phyloP scores from a whole-genome alignment of 176 grass and related monocot species.

The Calamus simplicifolius region DNA sequence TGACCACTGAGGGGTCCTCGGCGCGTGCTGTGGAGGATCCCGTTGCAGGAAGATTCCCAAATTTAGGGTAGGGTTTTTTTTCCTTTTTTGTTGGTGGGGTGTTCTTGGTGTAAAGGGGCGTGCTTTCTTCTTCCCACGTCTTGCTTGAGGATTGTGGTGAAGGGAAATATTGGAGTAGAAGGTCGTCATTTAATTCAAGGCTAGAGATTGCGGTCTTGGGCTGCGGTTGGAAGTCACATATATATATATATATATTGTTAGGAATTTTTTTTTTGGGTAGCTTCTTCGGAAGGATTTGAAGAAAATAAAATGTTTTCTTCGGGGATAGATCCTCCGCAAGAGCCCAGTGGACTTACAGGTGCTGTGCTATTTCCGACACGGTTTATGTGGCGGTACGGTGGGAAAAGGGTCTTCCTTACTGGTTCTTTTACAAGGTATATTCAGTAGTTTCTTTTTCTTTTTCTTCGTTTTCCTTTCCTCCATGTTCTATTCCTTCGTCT shows the following conservation, averaged over 20 bases:
- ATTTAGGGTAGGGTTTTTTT: constrained; percentile 46
- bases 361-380: constrained; percentile 31
- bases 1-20: constrained; percentile 68
- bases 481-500: too few species aligned
- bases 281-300: background rate
- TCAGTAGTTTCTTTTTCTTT: background rate
- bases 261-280: background rate
- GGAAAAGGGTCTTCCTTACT: constrained; percentile 70
- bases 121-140: background rate
- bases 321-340: constrained; percentile 50
- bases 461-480: background rate
- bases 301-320: constrained; percentile 54
- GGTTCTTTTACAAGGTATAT: constrained; percentile 75
- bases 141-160: background rate
- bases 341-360: constrained; percentile 31
- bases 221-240: too few species aligned
- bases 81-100: too few species aligned
- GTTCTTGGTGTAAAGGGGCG: background rate
- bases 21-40: constrained; percentile 51
- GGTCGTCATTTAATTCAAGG: constrained; percentile 4
- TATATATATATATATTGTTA: too few species aligned
- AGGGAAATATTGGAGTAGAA: background rate
- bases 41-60: constrained; percentile 34
- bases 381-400: constrained; percentile 90
- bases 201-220: too few species aligned